Evolutionary conservation across 2,329 filamentous ascomycete species (phyloP), one percentile per base, ranked within the genome.

Genomic region (Lasiodiplodia citricola): DNA sequence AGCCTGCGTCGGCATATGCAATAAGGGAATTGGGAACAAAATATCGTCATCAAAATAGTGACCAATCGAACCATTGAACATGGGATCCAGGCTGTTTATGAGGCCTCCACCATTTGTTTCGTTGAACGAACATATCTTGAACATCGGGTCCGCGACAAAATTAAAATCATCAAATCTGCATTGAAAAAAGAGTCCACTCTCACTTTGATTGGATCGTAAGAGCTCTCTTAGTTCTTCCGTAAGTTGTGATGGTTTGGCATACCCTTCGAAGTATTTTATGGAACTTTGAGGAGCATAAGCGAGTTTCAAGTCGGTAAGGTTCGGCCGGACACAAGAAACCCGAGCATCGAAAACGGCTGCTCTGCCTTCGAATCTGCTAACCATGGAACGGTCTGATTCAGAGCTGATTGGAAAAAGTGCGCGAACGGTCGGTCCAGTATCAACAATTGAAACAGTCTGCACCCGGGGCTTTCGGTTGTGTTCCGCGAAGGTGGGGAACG

Each of bases 341-440:
- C 60, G 60, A 2, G 60, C 60, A n/a, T 65, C 60, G 16, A 65
- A 65, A 16, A 28, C 60, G 1, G 60, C n/a, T 11, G 60, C 47
- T 1, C 2, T 25, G 4, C 60, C 60, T 10, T 52, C 21, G 7
- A n/a, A 65, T 4, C 1, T 25, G 13, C 2, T 25, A 2, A 65
- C 1, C n/a, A 25, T 65, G 2, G 35, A 10, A 0, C 60, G 7
- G n/a, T 54, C 60, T 0, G 10, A 10, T 6, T 21, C 10, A 8
- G 58, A 63, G 13, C 14, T n/a, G 2, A 65, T 18, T 11, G 28
- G 47, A 1, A 65, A 4, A 13, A 65, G 7, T 23, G 47, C 28
- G 2, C 60, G 60, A 35, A 65, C 41, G 8, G 28, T 65, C 5
- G 60, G 47, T 2, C 60, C 44, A 4, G 60, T 63, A 21, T 63